Evolutionary conservation across 108 stramenopile species (phyloP).

Genomic region (Nannochloropsis gaditana): DNA sequence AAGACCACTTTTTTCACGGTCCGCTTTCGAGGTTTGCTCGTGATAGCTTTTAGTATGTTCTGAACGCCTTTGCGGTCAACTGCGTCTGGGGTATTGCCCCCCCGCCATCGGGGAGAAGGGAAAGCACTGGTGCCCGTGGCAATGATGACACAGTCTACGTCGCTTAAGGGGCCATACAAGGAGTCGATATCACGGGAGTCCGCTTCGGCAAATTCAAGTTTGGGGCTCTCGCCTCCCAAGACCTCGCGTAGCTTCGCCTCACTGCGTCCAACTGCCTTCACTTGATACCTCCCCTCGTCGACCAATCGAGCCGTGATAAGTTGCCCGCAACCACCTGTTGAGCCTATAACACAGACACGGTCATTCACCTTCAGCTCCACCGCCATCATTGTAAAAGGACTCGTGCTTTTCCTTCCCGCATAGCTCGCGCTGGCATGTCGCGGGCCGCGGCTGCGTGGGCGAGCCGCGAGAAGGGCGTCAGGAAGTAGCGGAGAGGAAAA

Average conservation of each 20-base stretch:
- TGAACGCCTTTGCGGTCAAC: conserved; percentile 59
- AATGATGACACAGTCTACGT: conserved; percentile 37
- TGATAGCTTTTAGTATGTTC: conserved; percentile 40
- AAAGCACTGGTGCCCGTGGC: conserved; percentile 55
- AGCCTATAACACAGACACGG: conserved; percentile 32
- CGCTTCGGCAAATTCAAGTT: conserved; percentile 50
- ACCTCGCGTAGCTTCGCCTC: conserved; percentile 32
- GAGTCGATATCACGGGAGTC: conserved; percentile 48
- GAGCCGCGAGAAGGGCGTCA: neutral
- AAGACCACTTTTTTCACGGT: conserved; percentile 44
- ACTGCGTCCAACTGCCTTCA: conserved; percentile 37
- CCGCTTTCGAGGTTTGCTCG: conserved; percentile 18
- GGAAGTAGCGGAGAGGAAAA: neutral
- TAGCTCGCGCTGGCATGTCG: neutral
- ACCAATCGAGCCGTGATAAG: conserved; percentile 33
- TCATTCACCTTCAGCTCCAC: conserved; percentile 23
- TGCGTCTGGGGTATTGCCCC: conserved; percentile 65
- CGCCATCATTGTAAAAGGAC: neutral
- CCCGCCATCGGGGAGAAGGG: conserved; percentile 38
- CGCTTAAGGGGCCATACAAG: conserved; percentile 19
- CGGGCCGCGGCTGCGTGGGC: neutral
- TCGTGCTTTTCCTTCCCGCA: neutral
- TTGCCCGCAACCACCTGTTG: conserved; percentile 38
- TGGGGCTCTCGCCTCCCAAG: conserved; percentile 26
- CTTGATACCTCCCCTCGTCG: conserved; percentile 35